phyloP scores from a whole-genome alignment of 768 basidiomycete species.

The Tylopilus rubrobrunneus region DNA sequence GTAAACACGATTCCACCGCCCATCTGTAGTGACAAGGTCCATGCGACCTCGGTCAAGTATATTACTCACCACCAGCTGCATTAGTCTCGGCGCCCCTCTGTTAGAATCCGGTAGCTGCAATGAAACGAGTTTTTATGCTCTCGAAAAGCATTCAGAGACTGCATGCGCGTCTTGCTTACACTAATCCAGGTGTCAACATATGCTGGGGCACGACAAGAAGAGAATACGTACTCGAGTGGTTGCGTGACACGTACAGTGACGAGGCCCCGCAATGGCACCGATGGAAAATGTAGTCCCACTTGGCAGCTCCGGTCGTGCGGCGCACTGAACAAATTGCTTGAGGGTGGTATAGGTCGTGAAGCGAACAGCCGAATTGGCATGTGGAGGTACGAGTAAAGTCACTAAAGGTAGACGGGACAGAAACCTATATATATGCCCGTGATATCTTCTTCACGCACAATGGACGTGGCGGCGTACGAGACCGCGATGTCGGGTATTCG shows the following conservation, averaged over 20 bases:
- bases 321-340: slow-evolving; percentile 89
- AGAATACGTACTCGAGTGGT: slow-evolving; percentile 65
- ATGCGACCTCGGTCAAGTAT: too few species aligned
- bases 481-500: slow-evolving; percentile 82
- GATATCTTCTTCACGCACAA: slow-evolving; percentile 83
- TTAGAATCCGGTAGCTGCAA: slow-evolving; percentile 91
- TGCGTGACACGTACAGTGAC: slow-evolving; percentile 93
- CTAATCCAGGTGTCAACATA: slow-evolving; percentile 36
- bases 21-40: too few species aligned
- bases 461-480: slow-evolving; percentile 72
- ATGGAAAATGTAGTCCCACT: slow-evolving; percentile 90
- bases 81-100: slow-evolving; percentile 92
- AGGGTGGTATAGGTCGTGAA: slow-evolving; percentile 95
- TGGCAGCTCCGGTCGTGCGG: slow-evolving; percentile 76
- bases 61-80: too few species aligned
- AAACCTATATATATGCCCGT: slow-evolving; percentile 85
- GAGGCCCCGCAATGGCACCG: slow-evolving; percentile 84
- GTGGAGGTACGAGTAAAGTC: too few species aligned
- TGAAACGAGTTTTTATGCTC: slow-evolving; percentile 95
- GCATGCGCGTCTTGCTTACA: slow-evolving; percentile 98
- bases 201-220: not conserved
- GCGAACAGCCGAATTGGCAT: slow-evolving; percentile 93
- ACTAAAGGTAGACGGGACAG: slow-evolving; percentile 73
- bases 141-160: slow-evolving; percentile 74
- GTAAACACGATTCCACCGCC: too few species aligned